phyloP scores from a whole-genome alignment of 1,139 yeast species.

The Zygosaccharomyces pseudobailii region DNA sequence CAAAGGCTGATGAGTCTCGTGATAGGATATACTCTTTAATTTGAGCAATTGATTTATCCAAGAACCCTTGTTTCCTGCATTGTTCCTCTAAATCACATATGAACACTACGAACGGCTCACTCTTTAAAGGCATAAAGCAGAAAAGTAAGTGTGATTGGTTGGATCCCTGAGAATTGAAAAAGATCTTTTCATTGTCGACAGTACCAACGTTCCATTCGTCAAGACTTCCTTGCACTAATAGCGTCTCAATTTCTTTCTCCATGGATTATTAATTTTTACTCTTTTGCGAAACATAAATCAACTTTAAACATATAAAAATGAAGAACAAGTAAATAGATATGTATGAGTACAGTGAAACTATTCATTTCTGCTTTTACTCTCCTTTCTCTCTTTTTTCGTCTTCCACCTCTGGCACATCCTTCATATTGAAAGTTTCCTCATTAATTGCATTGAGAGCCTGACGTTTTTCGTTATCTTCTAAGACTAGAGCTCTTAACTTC shows the following conservation, averaged over 20 bases:
- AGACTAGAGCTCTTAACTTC: constrained; percentile 41
- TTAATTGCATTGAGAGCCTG: constrained; percentile 2
- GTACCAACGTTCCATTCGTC: constrained; percentile 4
- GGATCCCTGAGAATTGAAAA: constrained; percentile 2
- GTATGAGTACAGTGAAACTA: background rate
- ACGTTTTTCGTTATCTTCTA: constrained; percentile 28
- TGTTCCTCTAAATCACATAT: constrained; percentile 11
- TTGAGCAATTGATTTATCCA: constrained; percentile 13
- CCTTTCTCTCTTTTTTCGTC: constrained; percentile 1
- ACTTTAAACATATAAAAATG: background rate
- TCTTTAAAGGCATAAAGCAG: constrained; percentile 7
- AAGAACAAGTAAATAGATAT: background rate
- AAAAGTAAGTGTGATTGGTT: constrained; percentile 1
- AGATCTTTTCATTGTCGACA: constrained; percentile 4
- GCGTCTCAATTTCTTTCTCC: background rate
- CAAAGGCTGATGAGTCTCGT: background rate
- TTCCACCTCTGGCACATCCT: constrained; percentile 9
- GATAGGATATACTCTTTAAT: constrained; percentile 5
- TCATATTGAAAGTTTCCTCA: constrained; percentile 18
- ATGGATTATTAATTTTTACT: background rate
- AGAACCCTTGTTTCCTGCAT: constrained; percentile 13
- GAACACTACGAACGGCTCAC: constrained; percentile 8
- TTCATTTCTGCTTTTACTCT: background rate
- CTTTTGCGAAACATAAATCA: background rate
- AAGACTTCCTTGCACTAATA: background rate